Base-by-base conservation (phyloP, 768 basidiomycete species). In the Pleurotus citrinopileatus region DNA sequence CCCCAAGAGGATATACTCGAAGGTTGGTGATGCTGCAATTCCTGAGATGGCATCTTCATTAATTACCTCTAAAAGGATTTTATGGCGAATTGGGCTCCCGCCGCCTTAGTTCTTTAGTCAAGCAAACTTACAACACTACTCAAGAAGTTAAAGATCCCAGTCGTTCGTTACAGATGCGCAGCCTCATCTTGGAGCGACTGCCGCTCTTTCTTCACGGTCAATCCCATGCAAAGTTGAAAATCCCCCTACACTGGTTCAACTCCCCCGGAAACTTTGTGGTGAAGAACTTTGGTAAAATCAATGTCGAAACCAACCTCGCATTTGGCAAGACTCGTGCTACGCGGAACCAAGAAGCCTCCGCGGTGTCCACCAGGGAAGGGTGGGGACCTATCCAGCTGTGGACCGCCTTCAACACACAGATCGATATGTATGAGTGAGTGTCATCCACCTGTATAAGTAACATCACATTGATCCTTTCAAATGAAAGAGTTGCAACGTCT, bases 201-300 rank as follows among this genome's bases (percentile, higher is more conserved):
- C 91, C 95, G 0, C 72, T 99, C 26, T 98, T 98, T 73, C 76
- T 98, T 3, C 88, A 96, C 50, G 96, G 98, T 61, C 89, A 94
- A 53, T 83, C 81, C 0, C 86, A 89, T 64, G 72, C 85, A 0
- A 77, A 75, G 19, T 81, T 83, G 0, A 73, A 73, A 32, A 78
- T 91, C 7, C 76, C 86, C 1, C 81, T 79, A 56, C 75, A 73
- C 38, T 92, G 89, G 89, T 70, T 92, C 25, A 82, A 77, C 17
- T 71, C 76, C 3, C 71, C 77, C 3, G 70, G 73, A 25, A 86
- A 92, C 61, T 90, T 92, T 61, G 68, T 83, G 28, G 90, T 91
- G 56, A 86, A 77, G 60, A 77, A 77, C 5, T 91, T 82, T 62
- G 78, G 80, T 6, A 88, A 84, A 62, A 64, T 92, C 54, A 67